A percentile compares a stretch with the other conserved stretches of the same genome.
Evolutionary conservation across 805 yeast species (phyloP).

Genomic region (Lachancea sp.): DNA sequence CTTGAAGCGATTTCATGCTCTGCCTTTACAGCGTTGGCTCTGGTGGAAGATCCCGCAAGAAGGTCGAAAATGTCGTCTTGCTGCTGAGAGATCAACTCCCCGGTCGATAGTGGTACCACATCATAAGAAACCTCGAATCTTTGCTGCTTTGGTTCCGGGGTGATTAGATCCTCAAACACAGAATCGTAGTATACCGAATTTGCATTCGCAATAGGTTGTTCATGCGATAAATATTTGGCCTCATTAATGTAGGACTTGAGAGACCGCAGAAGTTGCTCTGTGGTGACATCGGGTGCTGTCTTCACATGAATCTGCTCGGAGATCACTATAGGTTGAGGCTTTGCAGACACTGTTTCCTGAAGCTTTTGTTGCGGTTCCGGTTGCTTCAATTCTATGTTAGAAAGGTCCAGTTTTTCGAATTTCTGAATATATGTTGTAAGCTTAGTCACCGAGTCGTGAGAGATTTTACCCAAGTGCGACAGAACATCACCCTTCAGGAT

Average conservation of each 20-base stretch:
- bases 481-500: constrained; percentile 86
- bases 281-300: constrained; percentile 27
- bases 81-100: not conserved
- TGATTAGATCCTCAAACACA: constrained; percentile 51
- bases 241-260: constrained; percentile 40
- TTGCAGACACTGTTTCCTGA: constrained; percentile 8
- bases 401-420: constrained; percentile 61
- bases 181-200: constrained; percentile 50
- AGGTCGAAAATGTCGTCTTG: constrained; percentile 26
- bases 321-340: constrained; percentile 27
- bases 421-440: constrained; percentile 52
- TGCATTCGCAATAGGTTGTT: constrained; percentile 14
- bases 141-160: constrained; percentile 33
- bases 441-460: constrained; percentile 44
- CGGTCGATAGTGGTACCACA: constrained; percentile 12
- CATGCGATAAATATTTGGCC: constrained; percentile 36
- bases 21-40: not conserved
- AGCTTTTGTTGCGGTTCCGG: constrained; percentile 27
- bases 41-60: constrained; percentile 12
- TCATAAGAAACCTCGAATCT: constrained; percentile 24
- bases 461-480: constrained; percentile 70
- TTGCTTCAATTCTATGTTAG: constrained; percentile 46
- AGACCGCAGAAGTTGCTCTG: constrained; percentile 38
- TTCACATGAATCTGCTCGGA: constrained; percentile 27
- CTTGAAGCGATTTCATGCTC: constrained; percentile 1